These are phyloP conservation scores for Hanseniaspora taiwanica DNA, from an alignment of 805 yeast genomes.

Conservation along the genomic window DNA sequence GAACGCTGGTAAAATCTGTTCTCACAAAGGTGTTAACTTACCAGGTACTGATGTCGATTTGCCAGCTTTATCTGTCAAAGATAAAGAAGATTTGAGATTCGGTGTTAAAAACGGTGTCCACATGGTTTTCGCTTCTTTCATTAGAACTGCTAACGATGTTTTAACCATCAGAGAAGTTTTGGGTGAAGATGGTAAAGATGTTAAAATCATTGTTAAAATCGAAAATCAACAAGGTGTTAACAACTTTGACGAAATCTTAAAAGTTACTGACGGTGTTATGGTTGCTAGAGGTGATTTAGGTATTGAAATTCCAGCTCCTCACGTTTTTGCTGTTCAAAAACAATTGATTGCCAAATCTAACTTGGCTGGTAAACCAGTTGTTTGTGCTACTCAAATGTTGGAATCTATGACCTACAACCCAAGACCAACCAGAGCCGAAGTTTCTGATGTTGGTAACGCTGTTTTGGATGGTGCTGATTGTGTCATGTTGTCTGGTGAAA, in stretches of 20 bases:
- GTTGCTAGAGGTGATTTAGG: constrained; percentile 99
- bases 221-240: constrained; percentile 99
- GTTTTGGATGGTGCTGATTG: constrained; percentile 99
- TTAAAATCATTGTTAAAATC: constrained; percentile 93
- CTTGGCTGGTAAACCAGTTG: constrained; percentile 98
- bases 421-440: constrained; percentile 99
- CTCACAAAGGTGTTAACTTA: constrained; percentile 98
- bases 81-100: constrained; percentile 77
- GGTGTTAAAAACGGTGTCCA: constrained; percentile 97
- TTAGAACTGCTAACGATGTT: constrained; percentile 88
- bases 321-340: constrained; percentile 96
- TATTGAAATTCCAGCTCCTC: constrained; percentile 98
- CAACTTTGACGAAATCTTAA: constrained; percentile 93
- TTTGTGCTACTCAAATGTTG: constrained; percentile 99
- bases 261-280: constrained; percentile 98
- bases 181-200: constrained; percentile 93
- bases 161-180: constrained; percentile 81
- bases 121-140: constrained; percentile 97
- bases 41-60: constrained; percentile 98
- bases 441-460: constrained; percentile 98
- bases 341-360: constrained; percentile 98
- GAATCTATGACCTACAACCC: constrained; percentile 99
- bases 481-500: constrained; percentile 99
- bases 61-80: constrained; percentile 97
- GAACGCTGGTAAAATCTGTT: constrained; percentile 90